Base-by-base conservation (phyloP, 306 rosid genomes). In the Acmispon strigosus region DNA sequence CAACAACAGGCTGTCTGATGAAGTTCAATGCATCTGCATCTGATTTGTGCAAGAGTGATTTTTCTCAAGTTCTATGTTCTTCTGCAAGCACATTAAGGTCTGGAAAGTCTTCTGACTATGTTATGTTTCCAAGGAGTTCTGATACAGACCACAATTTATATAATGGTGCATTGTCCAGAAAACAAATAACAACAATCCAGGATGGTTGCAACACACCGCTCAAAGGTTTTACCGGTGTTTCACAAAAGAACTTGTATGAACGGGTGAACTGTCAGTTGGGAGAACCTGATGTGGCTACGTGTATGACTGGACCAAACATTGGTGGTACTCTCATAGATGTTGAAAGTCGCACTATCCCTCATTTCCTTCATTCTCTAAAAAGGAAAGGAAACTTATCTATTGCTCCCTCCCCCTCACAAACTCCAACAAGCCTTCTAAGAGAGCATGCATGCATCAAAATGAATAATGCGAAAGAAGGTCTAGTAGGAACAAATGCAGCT, bases 1-100 rank as follows among this genome's bases (percentile, higher is more conserved):
- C 95, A 73, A 66, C 84, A 64, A 70, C 79, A 78, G 73, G 86
- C 32, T 76, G 78, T 76, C 77, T 53, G 81, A 70, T 70, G 84
- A 84, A 76, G 78, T 80, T 79, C 76, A 70, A 78, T 57, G 72
- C 63, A 69, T 67, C 84, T 66, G 60, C 42, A 16, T 71, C 87
- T 75, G 81, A 76, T 70, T 22, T 69, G 68, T 73, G 82, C 69
- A 58, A 66, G 77, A 56, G 62, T 62, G 76, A 72, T 75, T 49
- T 52, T 41, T 73, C 89, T 75, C 81, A 72, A 74, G 29, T 66
- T 65, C 71, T 62, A 56, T 62, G 69, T 67, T 66, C 83, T 18
- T 29, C 84, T 62, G 83, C 80, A 73, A 74, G 71, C 70, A 69
- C 75, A 60, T 58, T 65, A 74, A 80, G 86, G 73, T 82, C 83